Percentiles rank a stretch among this genome's conserved stretches.
phyloP scores from a whole-genome alignment of 1,284 basidiomycete species.

The Puccinia triticina region DNA sequence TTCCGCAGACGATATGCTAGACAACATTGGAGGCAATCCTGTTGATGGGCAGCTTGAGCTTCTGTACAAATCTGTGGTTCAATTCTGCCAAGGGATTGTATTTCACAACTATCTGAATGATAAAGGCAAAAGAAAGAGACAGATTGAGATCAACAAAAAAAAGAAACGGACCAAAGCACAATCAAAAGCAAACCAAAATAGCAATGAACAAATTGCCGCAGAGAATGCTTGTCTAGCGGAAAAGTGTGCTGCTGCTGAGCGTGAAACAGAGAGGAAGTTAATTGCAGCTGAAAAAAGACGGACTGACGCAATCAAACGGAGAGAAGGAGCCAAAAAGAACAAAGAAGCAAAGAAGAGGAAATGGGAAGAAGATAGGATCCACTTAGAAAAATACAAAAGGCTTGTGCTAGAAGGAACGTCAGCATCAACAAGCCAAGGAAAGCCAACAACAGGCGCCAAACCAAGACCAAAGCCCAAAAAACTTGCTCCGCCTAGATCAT shows the following conservation, averaged over 20 bases:
- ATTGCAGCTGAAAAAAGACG: background rate
- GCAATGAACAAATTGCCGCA: background rate
- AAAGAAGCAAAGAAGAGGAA: no score
- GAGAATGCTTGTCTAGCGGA: background rate
- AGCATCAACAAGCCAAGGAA: no score
- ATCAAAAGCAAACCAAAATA: background rate
- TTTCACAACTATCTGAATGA: background rate
- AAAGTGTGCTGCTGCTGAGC: background rate
- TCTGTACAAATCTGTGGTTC: background rate
- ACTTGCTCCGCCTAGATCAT: no score
- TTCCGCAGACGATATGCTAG: background rate
- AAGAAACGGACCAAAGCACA: background rate
- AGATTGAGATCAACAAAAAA: background rate
- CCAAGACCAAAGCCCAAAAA: no score
- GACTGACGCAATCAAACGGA: no score
- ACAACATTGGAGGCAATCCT: background rate
- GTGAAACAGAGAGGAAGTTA: background rate
- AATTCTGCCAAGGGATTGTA: background rate
- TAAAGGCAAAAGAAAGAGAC: background rate
- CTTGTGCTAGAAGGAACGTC: no score
- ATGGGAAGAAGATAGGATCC: no score
- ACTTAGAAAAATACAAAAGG: no score
- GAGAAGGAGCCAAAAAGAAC: no score
- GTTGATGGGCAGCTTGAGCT: background rate
- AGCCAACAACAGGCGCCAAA: no score